Conservation (phyloP, 2,329 filamentous ascomycete genomes). For the Aschersonia sp. region DNA sequence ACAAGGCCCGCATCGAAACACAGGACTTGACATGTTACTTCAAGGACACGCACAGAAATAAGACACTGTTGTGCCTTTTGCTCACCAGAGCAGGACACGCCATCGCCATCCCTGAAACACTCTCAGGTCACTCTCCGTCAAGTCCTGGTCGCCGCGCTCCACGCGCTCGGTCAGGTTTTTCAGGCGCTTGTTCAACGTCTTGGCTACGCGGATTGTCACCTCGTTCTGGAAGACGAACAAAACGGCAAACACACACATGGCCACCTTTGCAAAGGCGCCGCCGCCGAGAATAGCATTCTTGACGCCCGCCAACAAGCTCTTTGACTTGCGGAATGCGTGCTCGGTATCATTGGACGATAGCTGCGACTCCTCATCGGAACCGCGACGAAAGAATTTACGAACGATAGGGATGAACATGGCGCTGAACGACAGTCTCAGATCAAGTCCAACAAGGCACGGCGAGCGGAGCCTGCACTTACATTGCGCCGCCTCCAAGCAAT, state of each 20-base stretch:
- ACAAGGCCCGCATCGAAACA: too few relatives aligned
- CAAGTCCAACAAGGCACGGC: too few relatives aligned
- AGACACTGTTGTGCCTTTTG: not conserved
- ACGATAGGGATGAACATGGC: constrained; percentile 37
- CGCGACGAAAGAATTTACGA: constrained; percentile 34
- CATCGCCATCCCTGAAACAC: constrained; percentile 40
- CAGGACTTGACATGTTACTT: too few relatives aligned
- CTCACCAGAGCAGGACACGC: constrained; percentile 34
- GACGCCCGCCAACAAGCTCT: constrained; percentile 34
- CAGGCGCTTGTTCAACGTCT: constrained; percentile 34
- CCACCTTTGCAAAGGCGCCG: constrained; percentile 31
- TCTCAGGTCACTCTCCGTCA: constrained; percentile 34
- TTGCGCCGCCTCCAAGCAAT: constrained; percentile 34
- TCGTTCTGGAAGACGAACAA: constrained; percentile 46
- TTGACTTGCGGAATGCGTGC: constrained; percentile 39
- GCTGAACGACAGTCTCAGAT: constrained; percentile 14
- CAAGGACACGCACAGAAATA: not conserved
- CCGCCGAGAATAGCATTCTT: constrained; percentile 27
- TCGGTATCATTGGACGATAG: constrained; percentile 36
- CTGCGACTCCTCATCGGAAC: constrained; percentile 20
- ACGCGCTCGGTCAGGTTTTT: constrained; percentile 32
- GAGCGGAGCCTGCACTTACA: constrained; percentile 25
- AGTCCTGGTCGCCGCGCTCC: constrained; percentile 28
- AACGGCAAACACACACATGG: constrained; percentile 40
- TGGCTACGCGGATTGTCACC: constrained; percentile 38